A percentile compares a stretch with the other conserved stretches of the same genome.
These are phyloP conservation scores for Mycena floridula DNA, from an alignment of 768 basidiomycete species.

Conservation along the genomic window DNA sequence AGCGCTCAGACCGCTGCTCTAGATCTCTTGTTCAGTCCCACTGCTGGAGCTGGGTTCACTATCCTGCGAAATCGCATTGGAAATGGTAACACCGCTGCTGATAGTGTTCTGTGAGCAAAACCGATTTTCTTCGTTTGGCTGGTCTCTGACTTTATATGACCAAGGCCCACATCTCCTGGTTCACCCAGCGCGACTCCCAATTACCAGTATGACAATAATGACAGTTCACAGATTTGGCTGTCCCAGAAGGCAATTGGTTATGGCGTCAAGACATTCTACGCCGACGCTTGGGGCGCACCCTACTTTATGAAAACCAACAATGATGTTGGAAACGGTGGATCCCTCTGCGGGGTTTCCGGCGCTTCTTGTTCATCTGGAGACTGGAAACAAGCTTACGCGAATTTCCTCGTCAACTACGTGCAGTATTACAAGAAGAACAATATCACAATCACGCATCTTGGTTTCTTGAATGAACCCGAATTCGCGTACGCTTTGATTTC, in stretches of 20 bases:
- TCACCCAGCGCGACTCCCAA: conserved; percentile 6
- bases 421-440: conserved; percentile 5
- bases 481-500: conserved; percentile 3
- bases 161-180: conserved; percentile 5
- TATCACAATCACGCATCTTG: conserved; percentile 9
- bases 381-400: conserved; percentile 10
- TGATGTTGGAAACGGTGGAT: conserved; percentile 6
- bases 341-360: conserved; percentile 7
- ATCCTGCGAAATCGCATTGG: conserved; percentile 10
- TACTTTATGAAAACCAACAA: conserved; percentile 10
- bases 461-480: conserved; percentile 9
- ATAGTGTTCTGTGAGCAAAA: no score
- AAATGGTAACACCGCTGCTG: conserved; percentile 5
- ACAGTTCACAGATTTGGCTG: conserved; percentile 8
- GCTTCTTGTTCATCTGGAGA: conserved; percentile 6
- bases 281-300: conserved; percentile 9
- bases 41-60: conserved; percentile 7
- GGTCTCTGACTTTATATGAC: no score
- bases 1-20: conserved; percentile 7
- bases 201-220: conserved; percentile 5
- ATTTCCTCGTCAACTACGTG: conserved; percentile 7
- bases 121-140: no score
- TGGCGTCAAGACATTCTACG: conserved; percentile 6
- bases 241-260: conserved; percentile 7
- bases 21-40: conserved; percentile 7